Percentiles rank a stretch among this genome's conserved stretches.
These are phyloP conservation scores for Conticribra guillardii DNA, from an alignment of 108 stramenopile species.

Conservation along the genomic window DNA sequence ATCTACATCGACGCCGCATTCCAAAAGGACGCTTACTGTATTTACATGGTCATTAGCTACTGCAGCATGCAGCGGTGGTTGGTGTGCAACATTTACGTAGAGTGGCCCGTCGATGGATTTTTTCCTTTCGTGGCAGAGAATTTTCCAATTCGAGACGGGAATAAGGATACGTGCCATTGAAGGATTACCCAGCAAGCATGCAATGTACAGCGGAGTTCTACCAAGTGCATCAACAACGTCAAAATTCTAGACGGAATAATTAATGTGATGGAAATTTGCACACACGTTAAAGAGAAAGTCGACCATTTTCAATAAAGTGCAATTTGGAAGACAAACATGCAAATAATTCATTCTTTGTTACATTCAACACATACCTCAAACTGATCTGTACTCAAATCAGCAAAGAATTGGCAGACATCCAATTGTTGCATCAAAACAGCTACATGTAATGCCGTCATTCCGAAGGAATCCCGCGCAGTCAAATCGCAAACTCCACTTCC, in stretches of 20 bases:
- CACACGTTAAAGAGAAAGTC: not conserved
- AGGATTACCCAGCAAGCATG: constrained; percentile 31
- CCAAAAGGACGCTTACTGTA: constrained; percentile 30
- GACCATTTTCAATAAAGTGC: too few relatives aligned
- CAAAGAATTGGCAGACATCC: constrained; percentile 30
- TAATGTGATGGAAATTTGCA: not conserved
- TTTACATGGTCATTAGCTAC: constrained; percentile 42
- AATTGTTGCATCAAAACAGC: constrained; percentile 11
- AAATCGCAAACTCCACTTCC: constrained; percentile 25
- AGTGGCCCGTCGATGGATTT: constrained; percentile 22
- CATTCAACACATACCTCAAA: constrained; percentile 30
- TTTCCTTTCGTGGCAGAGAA: constrained; percentile 36
- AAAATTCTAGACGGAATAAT: constrained; percentile 7
- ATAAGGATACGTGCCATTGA: constrained; percentile 27
- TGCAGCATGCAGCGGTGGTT: constrained; percentile 46
- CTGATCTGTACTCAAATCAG: constrained; percentile 14
- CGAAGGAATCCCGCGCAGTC: constrained; percentile 35
- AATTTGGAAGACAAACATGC: too few relatives aligned
- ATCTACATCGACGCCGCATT: constrained; percentile 37
- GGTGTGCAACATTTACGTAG: constrained; percentile 25
- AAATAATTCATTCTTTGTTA: too few relatives aligned
- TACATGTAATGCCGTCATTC: constrained; percentile 41
- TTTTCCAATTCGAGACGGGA: constrained; percentile 29
- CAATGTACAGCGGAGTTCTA: constrained; percentile 43
- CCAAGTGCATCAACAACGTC: constrained; percentile 40